A percentile compares a stretch with the other conserved stretches of the same genome.
These are phyloP conservation scores for Limtongozyma cylindracea DNA, from an alignment of 805 yeast species.

Conservation along the genomic window DNA sequence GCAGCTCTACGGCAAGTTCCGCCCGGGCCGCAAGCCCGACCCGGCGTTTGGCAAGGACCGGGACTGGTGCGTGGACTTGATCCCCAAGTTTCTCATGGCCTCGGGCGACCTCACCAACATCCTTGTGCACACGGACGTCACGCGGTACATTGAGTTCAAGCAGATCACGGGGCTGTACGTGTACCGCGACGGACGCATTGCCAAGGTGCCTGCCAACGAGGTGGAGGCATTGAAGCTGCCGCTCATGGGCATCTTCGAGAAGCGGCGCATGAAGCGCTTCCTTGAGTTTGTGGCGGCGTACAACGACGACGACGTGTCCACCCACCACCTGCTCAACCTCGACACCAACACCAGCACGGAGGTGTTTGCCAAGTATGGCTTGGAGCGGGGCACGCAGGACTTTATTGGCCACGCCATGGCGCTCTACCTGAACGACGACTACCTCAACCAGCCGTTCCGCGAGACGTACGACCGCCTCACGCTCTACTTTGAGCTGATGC, in stretches of 20 bases:
- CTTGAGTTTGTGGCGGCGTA: constrained; percentile 70
- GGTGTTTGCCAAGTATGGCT: constrained; percentile 68
- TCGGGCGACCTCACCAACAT: constrained; percentile 94
- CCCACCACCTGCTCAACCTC: constrained; percentile 71
- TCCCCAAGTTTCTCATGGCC: constrained; percentile 94
- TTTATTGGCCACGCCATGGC: constrained; percentile 99
- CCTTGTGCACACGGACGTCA: constrained; percentile 85
- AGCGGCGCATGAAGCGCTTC: constrained; percentile 82
- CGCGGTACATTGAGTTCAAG: constrained; percentile 87
- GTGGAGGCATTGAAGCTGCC: constrained; percentile 80
- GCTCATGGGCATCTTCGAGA: constrained; percentile 88
- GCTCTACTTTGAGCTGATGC: constrained; percentile 72
- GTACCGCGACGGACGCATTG: constrained; percentile 69
- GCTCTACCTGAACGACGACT: constrained; percentile 75
- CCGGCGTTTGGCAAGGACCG: constrained; percentile 67
- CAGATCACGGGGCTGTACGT: constrained; percentile 93
- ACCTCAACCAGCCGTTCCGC: constrained; percentile 70
- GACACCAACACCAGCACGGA: constrained; percentile 83
- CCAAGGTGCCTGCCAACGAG: constrained; percentile 87
- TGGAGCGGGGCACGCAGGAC: constrained; percentile 83
- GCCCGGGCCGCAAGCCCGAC: constrained; percentile 50
- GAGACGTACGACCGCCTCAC: constrained; percentile 74
- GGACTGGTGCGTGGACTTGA: constrained; percentile 94
- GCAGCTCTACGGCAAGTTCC: constrained; percentile 56
- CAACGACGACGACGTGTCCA: constrained; percentile 49